Base-by-base conservation (phyloP, 768 basidiomycete genomes). In the Dioszegia crocea region DNA sequence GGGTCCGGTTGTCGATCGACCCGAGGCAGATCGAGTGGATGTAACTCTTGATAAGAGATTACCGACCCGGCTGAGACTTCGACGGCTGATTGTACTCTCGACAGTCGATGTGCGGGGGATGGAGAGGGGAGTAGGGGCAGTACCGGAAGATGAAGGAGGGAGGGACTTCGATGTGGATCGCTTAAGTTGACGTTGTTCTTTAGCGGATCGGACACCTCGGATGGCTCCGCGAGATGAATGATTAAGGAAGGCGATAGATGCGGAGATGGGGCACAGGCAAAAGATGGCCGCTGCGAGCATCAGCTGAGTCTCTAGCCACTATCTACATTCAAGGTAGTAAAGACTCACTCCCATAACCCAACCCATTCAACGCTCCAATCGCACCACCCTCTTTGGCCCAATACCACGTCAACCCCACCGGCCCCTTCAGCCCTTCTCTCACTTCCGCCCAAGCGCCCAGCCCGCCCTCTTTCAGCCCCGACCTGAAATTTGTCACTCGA, bases 321-420 rank as follows among this genome's bases (percentile, higher is more conserved):
- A 33, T 21, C 24, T 19, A 31, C 14, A 14, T 14, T 33, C 8
- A 19, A 17, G 29, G 12, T n/a, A 36, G 49, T n/a, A n/a, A 36
- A 10, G 21, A 53, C 51, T 53, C 39, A 53, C 51, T 29, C 19
- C 51, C 51, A 53, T 53, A 53, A 12, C 51, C 51, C 26, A 53
- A 24, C 1, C 51, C 51, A 14, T 31, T 31, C 3, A 53, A 17
- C 8, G 51, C 51, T 6, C 51, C 51, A 26, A 53, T 21, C 26
- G 24, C 36, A 26, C 51, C 51, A 10, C 51, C 51, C 39, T 53
- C 51, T 53, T 53, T 53, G 4, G 51, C 51, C 51, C 51, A 53
- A 30, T 53, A 53, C 19, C 26, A 53, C 36, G 51, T 53, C 51
- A 53, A 40, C 38, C 51, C 51, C 11, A 53, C 36, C 2, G 51